Percentiles rank a stretch among this genome's conserved stretches.
Conservation (phyloP, 2,329 filamentous ascomycete species). For the Alternaria tenuissima region DNA sequence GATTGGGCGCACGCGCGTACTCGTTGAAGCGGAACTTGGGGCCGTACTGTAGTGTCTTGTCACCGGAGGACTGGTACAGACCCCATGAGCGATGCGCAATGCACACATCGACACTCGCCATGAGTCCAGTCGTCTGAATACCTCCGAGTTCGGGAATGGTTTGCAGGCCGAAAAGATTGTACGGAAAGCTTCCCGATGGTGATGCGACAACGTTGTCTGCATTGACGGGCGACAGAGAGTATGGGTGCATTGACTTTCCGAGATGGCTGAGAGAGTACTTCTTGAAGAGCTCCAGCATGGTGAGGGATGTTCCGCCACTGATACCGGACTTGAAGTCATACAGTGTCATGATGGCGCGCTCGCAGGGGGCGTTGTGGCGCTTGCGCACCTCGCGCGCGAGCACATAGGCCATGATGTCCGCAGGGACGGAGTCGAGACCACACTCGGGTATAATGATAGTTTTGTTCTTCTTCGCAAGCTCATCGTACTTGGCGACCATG, state of each 20-base stretch:
- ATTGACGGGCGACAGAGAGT: slow-evolving; percentile 59
- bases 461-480: slow-evolving; percentile 65
- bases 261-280: slow-evolving; percentile 59
- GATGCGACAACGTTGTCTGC: slow-evolving; percentile 47
- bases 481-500: slow-evolving; percentile 69
- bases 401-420: slow-evolving; percentile 65
- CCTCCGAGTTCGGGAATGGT: slow-evolving; percentile 67
- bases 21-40: slow-evolving; percentile 65
- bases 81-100: slow-evolving; percentile 69
- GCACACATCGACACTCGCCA: slow-evolving; percentile 62
- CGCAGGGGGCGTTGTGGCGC: slow-evolving; percentile 59
- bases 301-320: slow-evolving; percentile 70
- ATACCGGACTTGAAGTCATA: slow-evolving; percentile 59
- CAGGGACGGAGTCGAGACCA: slow-evolving; percentile 68
- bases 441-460: slow-evolving; percentile 69
- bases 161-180: slow-evolving; percentile 61
- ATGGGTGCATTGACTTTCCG: slow-evolving; percentile 58
- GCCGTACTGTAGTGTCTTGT: slow-evolving; percentile 58
- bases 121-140: slow-evolving; percentile 62
- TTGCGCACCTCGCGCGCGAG: slow-evolving; percentile 63
- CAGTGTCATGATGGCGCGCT: slow-evolving; percentile 61
- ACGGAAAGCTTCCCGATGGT: slow-evolving; percentile 49
- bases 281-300: slow-evolving; percentile 66
- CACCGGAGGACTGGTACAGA: slow-evolving; percentile 52
- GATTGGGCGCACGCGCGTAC: slow-evolving; percentile 62